A percentile compares a stretch with the other conserved stretches of the same genome.
Evolutionary conservation across 2,329 filamentous ascomycete genomes (phyloP).

Genomic region (Nectriaceae sp.): DNA sequence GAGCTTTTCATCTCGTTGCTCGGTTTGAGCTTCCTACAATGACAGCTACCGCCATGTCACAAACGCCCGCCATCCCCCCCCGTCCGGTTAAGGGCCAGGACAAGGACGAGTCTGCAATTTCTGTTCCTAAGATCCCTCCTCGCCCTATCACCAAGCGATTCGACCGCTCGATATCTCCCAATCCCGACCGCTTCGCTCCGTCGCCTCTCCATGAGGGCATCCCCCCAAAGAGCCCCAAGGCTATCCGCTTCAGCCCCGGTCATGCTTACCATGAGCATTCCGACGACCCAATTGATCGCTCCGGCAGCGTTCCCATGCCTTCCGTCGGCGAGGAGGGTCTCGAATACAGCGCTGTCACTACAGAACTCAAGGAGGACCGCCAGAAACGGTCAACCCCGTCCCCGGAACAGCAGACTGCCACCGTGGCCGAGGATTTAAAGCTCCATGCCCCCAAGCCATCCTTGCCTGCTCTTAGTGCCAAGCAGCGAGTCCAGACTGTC

Average conservation of each 20-base stretch:
- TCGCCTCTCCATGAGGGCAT: constrained; percentile 82
- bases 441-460: constrained; percentile 89
- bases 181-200: constrained; percentile 76
- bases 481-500: constrained; percentile 78
- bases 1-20: constrained; percentile 8
- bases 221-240: constrained; percentile 46
- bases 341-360: constrained; percentile 71
- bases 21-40: constrained; percentile 36
- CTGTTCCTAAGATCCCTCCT: constrained; percentile 73
- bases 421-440: constrained; percentile 77
- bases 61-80: constrained; percentile 57
- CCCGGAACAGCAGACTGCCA: constrained; percentile 77
- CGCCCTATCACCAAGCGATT: constrained; percentile 71
- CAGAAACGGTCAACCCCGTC: constrained; percentile 44
- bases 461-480: constrained; percentile 77
- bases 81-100: constrained; percentile 56
- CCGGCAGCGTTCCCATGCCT: constrained; percentile 78
- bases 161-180: constrained; percentile 77
- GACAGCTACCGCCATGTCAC: constrained; percentile 52
- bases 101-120: constrained; percentile 38
- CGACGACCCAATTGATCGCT: constrained; percentile 56
- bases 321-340: constrained; percentile 86
- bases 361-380: constrained; percentile 44
- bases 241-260: constrained; percentile 37
- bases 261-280: constrained; percentile 34